These are phyloP conservation scores for Flaveria sonorensis DNA, from an alignment of 129 eudicot genomes.

Conservation along the genomic window DNA sequence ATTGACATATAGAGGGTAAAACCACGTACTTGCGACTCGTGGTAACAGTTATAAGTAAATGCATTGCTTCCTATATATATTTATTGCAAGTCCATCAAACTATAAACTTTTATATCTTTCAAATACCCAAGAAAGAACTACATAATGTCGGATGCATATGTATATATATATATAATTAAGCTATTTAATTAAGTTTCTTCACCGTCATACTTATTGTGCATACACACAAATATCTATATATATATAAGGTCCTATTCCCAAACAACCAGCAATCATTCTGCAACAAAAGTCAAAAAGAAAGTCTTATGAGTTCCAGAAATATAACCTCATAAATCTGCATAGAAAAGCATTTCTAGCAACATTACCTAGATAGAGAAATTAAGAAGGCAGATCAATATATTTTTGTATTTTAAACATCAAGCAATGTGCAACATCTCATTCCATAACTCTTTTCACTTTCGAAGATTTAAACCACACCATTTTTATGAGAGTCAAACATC, in stretches of 20 bases:
- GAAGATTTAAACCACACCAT: no score
- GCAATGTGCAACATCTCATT: no score
- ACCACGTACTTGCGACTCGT: not conserved
- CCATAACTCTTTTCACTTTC: no score
- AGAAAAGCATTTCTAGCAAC: not conserved
- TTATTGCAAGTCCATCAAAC: constrained; percentile 20
- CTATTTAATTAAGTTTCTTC: constrained; percentile 24
- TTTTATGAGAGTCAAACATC: no score
- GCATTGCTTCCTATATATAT: not conserved
- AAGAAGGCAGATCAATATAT: not conserved
- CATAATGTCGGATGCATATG: constrained; percentile 8
- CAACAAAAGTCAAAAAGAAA: constrained; percentile 20
- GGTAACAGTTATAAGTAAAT: not conserved
- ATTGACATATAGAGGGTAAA: not conserved
- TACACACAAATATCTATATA: constrained; percentile 10
- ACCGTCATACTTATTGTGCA: constrained; percentile 20
- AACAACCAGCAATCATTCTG: constrained; percentile 33
- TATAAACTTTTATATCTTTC: constrained; percentile 8
- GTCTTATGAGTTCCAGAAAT: constrained; percentile 17
- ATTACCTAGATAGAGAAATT: not conserved
- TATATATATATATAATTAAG: constrained; percentile 25
- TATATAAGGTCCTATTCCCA: constrained; percentile 3
- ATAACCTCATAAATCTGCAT: constrained; percentile 10
- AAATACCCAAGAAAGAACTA: not conserved
- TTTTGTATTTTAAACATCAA: no score